A percentile compares a stretch with the other conserved stretches of the same genome.
Conservation (phyloP, 2,329 filamentous ascomycete genomes). For the Biscogniauxia mediterranea region DNA sequence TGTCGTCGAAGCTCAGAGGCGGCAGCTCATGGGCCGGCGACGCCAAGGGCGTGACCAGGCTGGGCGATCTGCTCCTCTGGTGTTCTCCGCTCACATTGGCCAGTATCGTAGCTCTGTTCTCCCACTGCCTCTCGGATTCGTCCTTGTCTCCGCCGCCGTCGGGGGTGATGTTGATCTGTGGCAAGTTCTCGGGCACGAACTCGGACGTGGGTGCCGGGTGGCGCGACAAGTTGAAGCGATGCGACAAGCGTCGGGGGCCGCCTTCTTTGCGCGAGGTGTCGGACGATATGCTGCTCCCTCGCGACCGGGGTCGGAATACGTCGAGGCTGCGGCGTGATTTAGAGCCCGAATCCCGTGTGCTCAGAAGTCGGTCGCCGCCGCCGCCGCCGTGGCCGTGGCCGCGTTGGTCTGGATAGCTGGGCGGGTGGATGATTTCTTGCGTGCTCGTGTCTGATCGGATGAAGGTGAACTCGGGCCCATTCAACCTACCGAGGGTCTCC, state of each 20-base stretch:
- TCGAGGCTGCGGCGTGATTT: constrained; percentile 44
- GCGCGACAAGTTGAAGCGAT: constrained; percentile 65
- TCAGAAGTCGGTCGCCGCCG: constrained; percentile 30
- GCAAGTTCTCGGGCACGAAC: constrained; percentile 76
- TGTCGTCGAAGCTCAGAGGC: constrained; percentile 28
- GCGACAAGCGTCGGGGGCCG: constrained; percentile 54
- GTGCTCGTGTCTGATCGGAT: constrained; percentile 79
- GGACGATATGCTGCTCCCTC: constrained; percentile 48
- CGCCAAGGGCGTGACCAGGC: constrained; percentile 18
- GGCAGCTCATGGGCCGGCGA: constrained; percentile 32
- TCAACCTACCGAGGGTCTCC: constrained; percentile 37
- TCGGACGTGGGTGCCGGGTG: constrained; percentile 55
- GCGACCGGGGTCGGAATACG: constrained; percentile 47
- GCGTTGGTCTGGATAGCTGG: constrained; percentile 37
- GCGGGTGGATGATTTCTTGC: constrained; percentile 75
- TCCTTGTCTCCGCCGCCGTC: constrained; percentile 34
- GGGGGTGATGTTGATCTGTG: constrained; percentile 59
- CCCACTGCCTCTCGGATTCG: constrained; percentile 73
- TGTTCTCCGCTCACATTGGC: constrained; percentile 60
- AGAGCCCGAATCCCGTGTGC: constrained; percentile 17
- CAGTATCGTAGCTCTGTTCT: constrained; percentile 87
- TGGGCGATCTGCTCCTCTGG: constrained; percentile 38
- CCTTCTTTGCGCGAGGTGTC: constrained; percentile 28
- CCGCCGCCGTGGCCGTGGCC: too few species aligned
- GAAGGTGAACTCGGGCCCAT: constrained; percentile 72